These are phyloP conservation scores for Colletotrichum higginsianum DNA, from an alignment of 2,329 filamentous ascomycete species.

Conservation along the genomic window DNA sequence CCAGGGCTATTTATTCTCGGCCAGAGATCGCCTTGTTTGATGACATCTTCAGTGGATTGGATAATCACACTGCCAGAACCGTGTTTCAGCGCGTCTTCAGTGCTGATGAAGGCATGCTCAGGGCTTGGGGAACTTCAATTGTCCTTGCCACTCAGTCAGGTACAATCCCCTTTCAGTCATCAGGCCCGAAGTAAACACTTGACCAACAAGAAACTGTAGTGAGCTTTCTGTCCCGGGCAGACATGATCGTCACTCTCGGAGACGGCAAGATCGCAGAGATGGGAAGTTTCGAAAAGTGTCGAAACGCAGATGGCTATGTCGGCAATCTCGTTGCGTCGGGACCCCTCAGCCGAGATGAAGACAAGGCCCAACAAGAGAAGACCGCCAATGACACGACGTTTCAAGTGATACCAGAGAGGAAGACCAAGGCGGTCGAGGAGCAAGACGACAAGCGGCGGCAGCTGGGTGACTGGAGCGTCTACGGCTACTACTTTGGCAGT, in stretches of 20 bases:
- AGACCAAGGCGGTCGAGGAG: constrained; percentile 8
- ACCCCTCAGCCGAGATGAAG: background rate
- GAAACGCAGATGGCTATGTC: constrained; percentile 51
- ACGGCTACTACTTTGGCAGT: constrained; percentile 48
- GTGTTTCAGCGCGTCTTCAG: constrained; percentile 52
- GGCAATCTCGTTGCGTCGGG: constrained; percentile 45
- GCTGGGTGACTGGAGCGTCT: constrained; percentile 49
- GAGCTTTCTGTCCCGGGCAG: constrained; percentile 51
- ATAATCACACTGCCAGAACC: constrained; percentile 51
- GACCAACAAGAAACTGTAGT: constrained; percentile 2
- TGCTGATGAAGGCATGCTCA: constrained; percentile 47
- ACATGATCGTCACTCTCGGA: constrained; percentile 53
- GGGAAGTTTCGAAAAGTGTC: constrained; percentile 53
- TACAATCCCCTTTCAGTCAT: constrained; percentile 13
- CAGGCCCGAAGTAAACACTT: background rate
- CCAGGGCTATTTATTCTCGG: constrained; percentile 56
- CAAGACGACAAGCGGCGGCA: constrained; percentile 42
- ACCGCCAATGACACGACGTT: background rate
- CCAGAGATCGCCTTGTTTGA: constrained; percentile 53
- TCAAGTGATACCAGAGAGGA: background rate
- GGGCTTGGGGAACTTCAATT: constrained; percentile 51
- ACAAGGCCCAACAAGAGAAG: background rate
- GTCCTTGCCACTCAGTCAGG: constrained; percentile 56
- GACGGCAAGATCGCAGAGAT: constrained; percentile 53
- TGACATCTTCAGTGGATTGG: constrained; percentile 57